Evolutionary conservation across 768 basidiomycete species (phyloP).

Genomic region (Pleurotus eryngii): DNA sequence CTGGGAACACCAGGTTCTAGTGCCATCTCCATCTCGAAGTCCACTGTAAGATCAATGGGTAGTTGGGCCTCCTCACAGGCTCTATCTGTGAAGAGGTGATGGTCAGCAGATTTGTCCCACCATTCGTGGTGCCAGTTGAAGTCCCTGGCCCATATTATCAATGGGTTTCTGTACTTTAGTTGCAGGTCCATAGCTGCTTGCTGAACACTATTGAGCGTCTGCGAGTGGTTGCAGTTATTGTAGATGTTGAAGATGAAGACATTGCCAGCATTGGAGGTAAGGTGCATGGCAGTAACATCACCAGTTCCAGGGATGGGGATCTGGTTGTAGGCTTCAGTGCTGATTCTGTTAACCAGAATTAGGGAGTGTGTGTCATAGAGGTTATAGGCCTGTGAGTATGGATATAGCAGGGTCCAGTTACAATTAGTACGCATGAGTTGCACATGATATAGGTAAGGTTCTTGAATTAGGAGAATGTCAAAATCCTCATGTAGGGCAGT

Average conservation of each 20-base stretch:
- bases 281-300: constrained; percentile 12
- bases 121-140: constrained; percentile 39
- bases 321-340: constrained; percentile 14
- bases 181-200: background rate
- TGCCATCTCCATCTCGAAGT: background rate
- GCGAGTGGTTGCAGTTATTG: background rate
- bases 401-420: too few species aligned
- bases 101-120: constrained; percentile 31
- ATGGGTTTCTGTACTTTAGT: background rate
- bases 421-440: too few species aligned
- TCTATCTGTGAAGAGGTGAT: constrained; percentile 30
- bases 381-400: constrained; percentile 9
- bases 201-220: constrained; percentile 7
- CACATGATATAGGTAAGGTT: too few species aligned
- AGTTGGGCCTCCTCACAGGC: background rate
- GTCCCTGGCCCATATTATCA: constrained; percentile 32
- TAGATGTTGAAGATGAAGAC: too few species aligned
- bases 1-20: background rate
- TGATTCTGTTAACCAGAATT: constrained; percentile 19
- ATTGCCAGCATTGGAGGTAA: too few species aligned
- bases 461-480: too few species aligned
- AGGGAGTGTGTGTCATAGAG: background rate
- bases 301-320: constrained; percentile 15
- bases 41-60: background rate
- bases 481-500: background rate